Evolutionary conservation across 495 filamentous ascomycete genomes (phyloP).

Genomic region (Penicillium goetzii): DNA sequence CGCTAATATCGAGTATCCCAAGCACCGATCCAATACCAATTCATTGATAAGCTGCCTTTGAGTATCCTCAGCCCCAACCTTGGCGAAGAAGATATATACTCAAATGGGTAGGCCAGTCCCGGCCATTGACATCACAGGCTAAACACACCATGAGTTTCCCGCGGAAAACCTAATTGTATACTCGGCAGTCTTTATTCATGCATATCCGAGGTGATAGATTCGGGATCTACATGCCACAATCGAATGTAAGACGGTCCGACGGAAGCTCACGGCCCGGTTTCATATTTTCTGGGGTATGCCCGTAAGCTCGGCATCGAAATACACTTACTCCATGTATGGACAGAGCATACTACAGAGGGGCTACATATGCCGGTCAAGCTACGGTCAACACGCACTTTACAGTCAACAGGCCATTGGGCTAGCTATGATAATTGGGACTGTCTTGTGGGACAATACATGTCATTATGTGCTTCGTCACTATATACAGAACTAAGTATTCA

Average conservation of each 20-base stretch:
- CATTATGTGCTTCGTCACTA: conserved; percentile 4
- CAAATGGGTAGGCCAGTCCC: conserved; percentile 23
- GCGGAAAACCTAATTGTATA: conserved; percentile 27
- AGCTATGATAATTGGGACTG: neutral
- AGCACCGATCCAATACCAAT: neutral
- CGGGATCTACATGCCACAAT: conserved; percentile 1
- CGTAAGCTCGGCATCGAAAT: conserved; percentile 8
- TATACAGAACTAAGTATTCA: conserved; percentile 1
- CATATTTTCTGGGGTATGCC: conserved; percentile 6
- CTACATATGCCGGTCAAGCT: neutral
- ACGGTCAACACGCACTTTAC: conserved; percentile 10
- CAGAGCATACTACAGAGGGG: neutral
- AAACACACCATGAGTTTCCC: conserved; percentile 14
- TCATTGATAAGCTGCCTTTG: neutral
- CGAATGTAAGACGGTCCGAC: conserved; percentile 7
- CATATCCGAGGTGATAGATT: neutral
- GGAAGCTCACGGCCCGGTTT: conserved; percentile 14
- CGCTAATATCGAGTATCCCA: neutral
- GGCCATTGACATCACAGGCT: conserved; percentile 13
- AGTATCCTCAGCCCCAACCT: neutral
- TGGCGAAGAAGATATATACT: conserved; percentile 12
- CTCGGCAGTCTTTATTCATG: neutral
- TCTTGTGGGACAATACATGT: neutral
- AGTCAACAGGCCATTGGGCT: neutral
- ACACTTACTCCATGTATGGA: neutral